A percentile compares a stretch with the other conserved stretches of the same genome.
These are phyloP conservation scores for Crassisporium funariophilum DNA, from an alignment of 768 basidiomycete genomes.

Conservation along the genomic window DNA sequence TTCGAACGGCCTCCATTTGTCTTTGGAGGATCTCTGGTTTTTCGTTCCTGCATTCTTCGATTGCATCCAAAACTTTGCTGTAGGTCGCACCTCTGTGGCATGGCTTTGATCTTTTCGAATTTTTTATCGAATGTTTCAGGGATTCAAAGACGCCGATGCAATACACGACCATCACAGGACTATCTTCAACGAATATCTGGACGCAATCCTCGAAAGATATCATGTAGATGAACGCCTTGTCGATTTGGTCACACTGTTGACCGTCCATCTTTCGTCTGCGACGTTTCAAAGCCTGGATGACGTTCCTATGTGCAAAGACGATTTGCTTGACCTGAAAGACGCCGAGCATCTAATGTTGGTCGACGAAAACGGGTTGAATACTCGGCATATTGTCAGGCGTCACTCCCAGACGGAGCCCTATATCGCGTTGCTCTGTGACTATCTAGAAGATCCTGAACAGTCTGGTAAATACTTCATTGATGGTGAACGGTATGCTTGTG, in stretches of 20 bases:
- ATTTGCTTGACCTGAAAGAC: constrained; percentile 1
- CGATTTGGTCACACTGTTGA: constrained; percentile 8
- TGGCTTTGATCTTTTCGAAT: background rate
- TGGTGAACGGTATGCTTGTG: constrained; percentile 1
- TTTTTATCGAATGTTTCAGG: background rate
- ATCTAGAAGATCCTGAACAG: constrained; percentile 4
- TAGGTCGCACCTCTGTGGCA: background rate
- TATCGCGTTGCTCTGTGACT: constrained; percentile 10
- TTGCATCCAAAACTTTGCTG: constrained; percentile 7
- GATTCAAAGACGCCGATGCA: background rate
- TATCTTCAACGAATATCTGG: constrained; percentile 5
- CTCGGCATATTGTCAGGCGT: constrained; percentile 9
- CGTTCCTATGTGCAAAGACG: constrained; percentile 1
- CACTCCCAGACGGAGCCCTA: constrained; percentile 7
- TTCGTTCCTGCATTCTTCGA: constrained; percentile 8
- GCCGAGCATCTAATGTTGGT: constrained; percentile 8
- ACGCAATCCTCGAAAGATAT: constrained; percentile 10
- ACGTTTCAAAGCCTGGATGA: constrained; percentile 1
- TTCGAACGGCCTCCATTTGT: too few species aligned
- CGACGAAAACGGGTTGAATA: constrained; percentile 9
- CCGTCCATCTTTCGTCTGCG: constrained; percentile 5
- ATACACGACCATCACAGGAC: constrained; percentile 3
- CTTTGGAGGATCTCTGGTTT: constrained; percentile 13
- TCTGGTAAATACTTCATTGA: constrained; percentile 9
- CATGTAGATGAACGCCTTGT: constrained; percentile 3